Evolutionary conservation across 2,329 filamentous ascomycete genomes (phyloP).

Genomic region (Diatrype stigma): DNA sequence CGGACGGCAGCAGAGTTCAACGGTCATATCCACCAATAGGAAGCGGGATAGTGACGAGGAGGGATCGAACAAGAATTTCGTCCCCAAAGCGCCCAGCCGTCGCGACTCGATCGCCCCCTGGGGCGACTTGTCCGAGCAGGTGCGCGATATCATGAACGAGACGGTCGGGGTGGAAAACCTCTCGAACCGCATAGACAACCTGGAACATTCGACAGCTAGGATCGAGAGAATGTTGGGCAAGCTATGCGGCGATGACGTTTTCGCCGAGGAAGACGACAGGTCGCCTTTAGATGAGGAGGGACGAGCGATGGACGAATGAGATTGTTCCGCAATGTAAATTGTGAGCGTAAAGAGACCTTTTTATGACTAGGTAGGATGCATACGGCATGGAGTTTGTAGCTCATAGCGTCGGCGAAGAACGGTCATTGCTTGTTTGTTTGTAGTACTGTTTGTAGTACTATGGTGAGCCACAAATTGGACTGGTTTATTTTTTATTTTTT

Average conservation of each 20-base stretch:
- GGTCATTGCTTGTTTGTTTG: too few species aligned
- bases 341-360: too few species aligned
- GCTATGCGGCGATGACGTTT: conserved; percentile 28
- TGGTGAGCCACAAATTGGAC: too few species aligned
- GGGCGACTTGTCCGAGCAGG: conserved; percentile 46
- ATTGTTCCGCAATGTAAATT: too few species aligned
- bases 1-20: conserved; percentile 39
- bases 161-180: conserved; percentile 42
- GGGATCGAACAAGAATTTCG: conserved; percentile 7
- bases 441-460: too few species aligned
- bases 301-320: conserved; percentile 20
- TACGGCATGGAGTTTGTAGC: too few species aligned
- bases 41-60: conserved; percentile 9
- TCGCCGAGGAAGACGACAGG: conserved; percentile 12
- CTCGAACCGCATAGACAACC: conserved; percentile 38
- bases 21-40: conserved; percentile 14
- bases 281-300: conserved; percentile 17
- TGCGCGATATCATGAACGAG: conserved; percentile 46
- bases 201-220: conserved; percentile 47
- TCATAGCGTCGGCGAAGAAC: too few species aligned
- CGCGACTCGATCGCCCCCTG: conserved; percentile 54
- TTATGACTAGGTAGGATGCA: too few species aligned
- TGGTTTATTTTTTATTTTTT: too few species aligned
- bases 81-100: conserved; percentile 34
- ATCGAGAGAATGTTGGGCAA: conserved; percentile 44